Evolutionary conservation across 371 early-diverging fungal genomes (phyloP).

Genomic region (Apophysomyces sp.): DNA sequence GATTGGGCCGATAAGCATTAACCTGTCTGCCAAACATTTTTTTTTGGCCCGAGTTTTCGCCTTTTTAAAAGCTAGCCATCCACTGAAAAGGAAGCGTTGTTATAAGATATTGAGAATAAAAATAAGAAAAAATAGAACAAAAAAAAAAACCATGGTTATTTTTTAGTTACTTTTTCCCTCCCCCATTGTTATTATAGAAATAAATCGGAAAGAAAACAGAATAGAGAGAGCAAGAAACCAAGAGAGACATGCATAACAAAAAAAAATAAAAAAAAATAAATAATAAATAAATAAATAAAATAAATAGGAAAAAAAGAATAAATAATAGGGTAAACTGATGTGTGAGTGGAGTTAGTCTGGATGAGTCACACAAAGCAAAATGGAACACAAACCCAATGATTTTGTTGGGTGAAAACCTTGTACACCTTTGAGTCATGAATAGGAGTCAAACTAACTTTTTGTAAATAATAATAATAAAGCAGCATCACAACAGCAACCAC

Average conservation of each 20-base stretch:
- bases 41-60: not conserved
- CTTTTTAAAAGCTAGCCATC: not conserved
- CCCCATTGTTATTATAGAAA: too few relatives aligned
- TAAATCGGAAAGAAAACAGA: too few relatives aligned
- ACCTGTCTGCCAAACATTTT: not conserved
- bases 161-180: too few relatives aligned
- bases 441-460: not conserved
- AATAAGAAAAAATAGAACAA: too few relatives aligned
- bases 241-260: too few relatives aligned
- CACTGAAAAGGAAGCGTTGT: too few relatives aligned
- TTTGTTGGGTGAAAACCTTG: not conserved
- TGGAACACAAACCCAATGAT: not conserved
- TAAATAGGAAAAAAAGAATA: not conserved
- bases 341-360: not conserved
- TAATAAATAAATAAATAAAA: not conserved
- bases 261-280: not conserved
- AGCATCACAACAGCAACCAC: not conserved
- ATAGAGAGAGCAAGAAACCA: too few relatives aligned
- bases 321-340: not conserved
- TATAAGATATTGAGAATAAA: too few relatives aligned
- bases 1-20: conserved; percentile 1
- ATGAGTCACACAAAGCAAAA: conserved; percentile 1
- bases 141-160: too few relatives aligned
- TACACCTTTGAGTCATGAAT: conserved; percentile 2
- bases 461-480: not conserved